Conservation (phyloP, 1,284 basidiomycete genomes). For the Phenoliferia sp. region DNA sequence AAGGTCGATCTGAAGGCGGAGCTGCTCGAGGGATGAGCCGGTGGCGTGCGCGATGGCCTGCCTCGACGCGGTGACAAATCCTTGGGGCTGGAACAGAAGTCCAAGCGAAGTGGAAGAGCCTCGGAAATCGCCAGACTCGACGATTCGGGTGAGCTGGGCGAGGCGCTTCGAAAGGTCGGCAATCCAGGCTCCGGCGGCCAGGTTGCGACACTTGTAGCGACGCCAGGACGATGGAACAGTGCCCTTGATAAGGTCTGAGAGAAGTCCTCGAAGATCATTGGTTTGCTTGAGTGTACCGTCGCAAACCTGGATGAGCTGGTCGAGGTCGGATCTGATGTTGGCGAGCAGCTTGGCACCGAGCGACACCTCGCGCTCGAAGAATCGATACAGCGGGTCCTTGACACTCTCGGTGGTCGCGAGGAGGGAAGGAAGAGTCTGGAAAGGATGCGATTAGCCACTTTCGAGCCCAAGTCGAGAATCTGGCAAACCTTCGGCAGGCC, state of each 20-base stretch:
- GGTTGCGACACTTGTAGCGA: conserved; percentile 77
- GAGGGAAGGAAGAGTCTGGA: conserved; percentile 19
- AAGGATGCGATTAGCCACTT: background rate
- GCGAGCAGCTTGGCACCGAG: conserved; percentile 71
- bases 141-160: conserved; percentile 71
- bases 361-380: conserved; percentile 81
- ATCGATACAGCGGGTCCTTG: conserved; percentile 71
- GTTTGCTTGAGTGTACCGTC: conserved; percentile 85
- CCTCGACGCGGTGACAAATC: conserved; percentile 87
- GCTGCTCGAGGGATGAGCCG: conserved; percentile 85
- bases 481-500: conserved; percentile 64
- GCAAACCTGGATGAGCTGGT: conserved; percentile 76
- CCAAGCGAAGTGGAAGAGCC: conserved; percentile 72
- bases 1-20: conserved; percentile 71
- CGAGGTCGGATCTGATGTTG: conserved; percentile 72
- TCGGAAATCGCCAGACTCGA: conserved; percentile 47
- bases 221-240: conserved; percentile 77
- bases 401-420: conserved; percentile 15
- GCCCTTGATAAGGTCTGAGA: conserved; percentile 86
- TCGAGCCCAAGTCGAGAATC: background rate
- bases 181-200: conserved; percentile 48
- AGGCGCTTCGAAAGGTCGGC: conserved; percentile 73
- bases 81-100: conserved; percentile 89
- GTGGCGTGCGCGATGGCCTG: conserved; percentile 87
- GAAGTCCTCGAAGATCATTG: conserved; percentile 79